Percentiles rank a stretch among this genome's conserved stretches.
phyloP scores from a whole-genome alignment of 2,329 filamentous ascomycete species.

The Venturia pyrina region DNA sequence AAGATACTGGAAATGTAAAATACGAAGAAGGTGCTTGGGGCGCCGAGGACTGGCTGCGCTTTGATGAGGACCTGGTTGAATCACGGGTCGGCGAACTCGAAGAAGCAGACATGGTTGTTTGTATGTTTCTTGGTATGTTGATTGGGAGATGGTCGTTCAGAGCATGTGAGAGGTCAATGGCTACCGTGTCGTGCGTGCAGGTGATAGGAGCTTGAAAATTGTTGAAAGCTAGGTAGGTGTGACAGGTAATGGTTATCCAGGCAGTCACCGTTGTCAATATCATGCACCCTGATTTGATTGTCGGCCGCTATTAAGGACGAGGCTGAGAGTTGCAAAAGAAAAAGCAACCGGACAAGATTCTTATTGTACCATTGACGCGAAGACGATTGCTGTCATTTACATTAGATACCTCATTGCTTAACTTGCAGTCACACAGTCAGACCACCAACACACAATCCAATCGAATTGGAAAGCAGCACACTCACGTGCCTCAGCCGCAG shows the following conservation, averaged over 20 bases:
- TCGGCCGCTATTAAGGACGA: background rate
- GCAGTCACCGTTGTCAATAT: background rate
- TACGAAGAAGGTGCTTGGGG: constrained; percentile 27
- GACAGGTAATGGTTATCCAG: background rate
- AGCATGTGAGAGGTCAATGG: background rate
- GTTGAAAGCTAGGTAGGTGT: background rate
- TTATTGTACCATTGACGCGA: background rate
- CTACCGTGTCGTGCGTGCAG: background rate
- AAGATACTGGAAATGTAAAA: constrained; percentile 40
- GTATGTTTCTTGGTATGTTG: background rate
- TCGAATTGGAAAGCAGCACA: background rate
- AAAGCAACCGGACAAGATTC: background rate
- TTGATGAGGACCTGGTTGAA: background rate
- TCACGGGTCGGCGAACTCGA: background rate
- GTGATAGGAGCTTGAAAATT: background rate
- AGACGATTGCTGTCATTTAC: background rate
- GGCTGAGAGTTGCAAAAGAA: background rate
- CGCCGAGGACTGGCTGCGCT: background rate
- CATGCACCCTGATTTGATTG: background rate
- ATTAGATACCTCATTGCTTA: background rate
- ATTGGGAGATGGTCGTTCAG: background rate
- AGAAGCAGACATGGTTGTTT: constrained; percentile 4
- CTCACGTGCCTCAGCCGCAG: constrained; percentile 1
- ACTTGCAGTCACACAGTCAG: background rate
- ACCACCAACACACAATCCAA: background rate